Evolutionary conservation across 768 basidiomycete genomes (phyloP).

Genomic region (Phanerodontia chrysosporium): DNA sequence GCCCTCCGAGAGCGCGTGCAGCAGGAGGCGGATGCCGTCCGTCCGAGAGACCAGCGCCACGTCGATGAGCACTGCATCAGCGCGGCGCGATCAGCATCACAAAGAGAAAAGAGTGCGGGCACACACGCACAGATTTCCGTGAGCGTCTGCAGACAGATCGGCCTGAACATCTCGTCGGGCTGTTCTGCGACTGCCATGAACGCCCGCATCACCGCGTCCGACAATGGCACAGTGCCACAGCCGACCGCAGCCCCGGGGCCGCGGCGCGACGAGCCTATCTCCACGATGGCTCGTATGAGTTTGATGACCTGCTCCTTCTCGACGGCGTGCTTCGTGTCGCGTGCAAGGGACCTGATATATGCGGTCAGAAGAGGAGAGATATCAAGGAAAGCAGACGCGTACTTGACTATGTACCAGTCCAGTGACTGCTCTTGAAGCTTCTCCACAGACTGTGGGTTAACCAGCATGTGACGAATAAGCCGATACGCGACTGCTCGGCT

Average conservation of each 20-base stretch:
- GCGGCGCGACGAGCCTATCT: constrained; percentile 61
- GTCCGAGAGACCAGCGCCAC: constrained; percentile 75
- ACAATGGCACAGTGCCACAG: constrained; percentile 52
- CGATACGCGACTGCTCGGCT: constrained; percentile 82
- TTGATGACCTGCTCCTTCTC: constrained; percentile 94
- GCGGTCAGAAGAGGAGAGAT: neutral
- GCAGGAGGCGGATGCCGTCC: constrained; percentile 80
- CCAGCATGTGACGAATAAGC: constrained; percentile 71
- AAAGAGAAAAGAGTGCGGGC: neutral
- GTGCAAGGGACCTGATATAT: constrained; percentile 62
- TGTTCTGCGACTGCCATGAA: constrained; percentile 93
- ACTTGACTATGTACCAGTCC: constrained; percentile 93
- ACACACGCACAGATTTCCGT: constrained; percentile 76
- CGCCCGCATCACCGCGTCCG: constrained; percentile 78
- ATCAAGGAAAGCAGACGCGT: constrained; percentile 13
- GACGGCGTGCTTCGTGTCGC: constrained; percentile 76
- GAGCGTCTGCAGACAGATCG: constrained; percentile 80
- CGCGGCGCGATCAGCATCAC: neutral
- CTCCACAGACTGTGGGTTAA: constrained; percentile 69
- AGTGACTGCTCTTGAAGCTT: constrained; percentile 59
- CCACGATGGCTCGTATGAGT: constrained; percentile 77
- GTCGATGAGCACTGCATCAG: constrained; percentile 75
- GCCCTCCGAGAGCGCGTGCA: constrained; percentile 88
- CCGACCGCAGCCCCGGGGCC: constrained; percentile 39
- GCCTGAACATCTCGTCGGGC: constrained; percentile 82